Conservation (phyloP, 2,329 filamentous ascomycete genomes). For the Laburnicola sp. region DNA sequence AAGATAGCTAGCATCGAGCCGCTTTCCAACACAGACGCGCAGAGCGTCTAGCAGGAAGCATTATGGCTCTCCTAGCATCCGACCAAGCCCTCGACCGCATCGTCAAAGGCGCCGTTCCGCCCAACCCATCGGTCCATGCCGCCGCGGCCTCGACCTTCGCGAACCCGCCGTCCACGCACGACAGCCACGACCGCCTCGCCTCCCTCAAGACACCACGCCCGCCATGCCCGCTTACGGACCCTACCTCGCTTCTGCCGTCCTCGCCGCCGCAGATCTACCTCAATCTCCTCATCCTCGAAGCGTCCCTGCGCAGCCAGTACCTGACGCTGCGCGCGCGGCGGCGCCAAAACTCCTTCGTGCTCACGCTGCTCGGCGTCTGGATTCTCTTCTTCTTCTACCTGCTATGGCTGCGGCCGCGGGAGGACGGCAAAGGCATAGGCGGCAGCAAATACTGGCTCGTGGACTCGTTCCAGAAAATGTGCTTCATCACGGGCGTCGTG, state of each 20-base stretch:
- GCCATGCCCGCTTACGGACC: constrained; percentile 60
- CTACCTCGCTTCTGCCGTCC: constrained; percentile 79
- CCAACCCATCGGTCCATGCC: constrained; percentile 55
- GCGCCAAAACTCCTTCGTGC: constrained; percentile 90
- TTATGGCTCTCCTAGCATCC: constrained; percentile 18
- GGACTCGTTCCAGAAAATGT: constrained; percentile 86
- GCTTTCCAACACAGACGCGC: background rate
- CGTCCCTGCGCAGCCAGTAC: constrained; percentile 89
- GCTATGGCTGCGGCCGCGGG: constrained; percentile 91
- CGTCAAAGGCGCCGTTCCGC: constrained; percentile 82
- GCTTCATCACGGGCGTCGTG: constrained; percentile 86
- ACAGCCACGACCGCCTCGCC: constrained; percentile 47
- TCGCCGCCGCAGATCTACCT: constrained; percentile 96
- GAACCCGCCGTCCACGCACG: constrained; percentile 22
- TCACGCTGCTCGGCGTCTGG: constrained; percentile 79
- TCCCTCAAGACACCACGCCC: constrained; percentile 41
- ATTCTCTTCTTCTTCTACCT: constrained; percentile 83
- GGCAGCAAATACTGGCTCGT: constrained; percentile 96
- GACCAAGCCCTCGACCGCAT: constrained; percentile 71
- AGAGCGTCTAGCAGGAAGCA: background rate
- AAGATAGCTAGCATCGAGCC: background rate
- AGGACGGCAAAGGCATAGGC: constrained; percentile 88
- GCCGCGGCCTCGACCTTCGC: constrained; percentile 43
- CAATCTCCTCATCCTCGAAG: constrained; percentile 95
- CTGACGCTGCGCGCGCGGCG: constrained; percentile 84